Percentiles rank a stretch among this genome's conserved stretches.
Evolutionary conservation across 2,329 filamentous ascomycete genomes (phyloP).

Genomic region (Diaporthe batatas): DNA sequence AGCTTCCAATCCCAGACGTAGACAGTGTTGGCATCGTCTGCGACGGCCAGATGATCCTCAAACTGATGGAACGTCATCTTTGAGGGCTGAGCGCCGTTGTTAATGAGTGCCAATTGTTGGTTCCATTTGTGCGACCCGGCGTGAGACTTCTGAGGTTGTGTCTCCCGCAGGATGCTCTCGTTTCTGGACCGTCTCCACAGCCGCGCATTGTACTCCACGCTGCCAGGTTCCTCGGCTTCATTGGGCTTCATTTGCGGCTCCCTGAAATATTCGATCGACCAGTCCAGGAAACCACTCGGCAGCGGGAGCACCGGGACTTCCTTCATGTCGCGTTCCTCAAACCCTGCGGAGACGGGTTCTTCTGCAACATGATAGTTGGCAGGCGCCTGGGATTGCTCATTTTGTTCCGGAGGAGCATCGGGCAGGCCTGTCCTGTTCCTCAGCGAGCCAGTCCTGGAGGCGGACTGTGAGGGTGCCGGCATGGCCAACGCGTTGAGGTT

Average conservation of each 20-base stretch:
- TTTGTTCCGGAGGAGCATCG: slow-evolving; percentile 77
- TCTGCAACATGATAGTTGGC: slow-evolving; percentile 82
- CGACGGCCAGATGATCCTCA: slow-evolving; percentile 93
- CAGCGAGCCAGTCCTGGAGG: slow-evolving; percentile 53
- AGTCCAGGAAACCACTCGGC: slow-evolving; percentile 87
- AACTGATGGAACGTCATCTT: slow-evolving; percentile 99
- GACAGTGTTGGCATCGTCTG: slow-evolving; percentile 92
- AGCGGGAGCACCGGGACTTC: slow-evolving; percentile 78
- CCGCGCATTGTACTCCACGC: slow-evolving; percentile 94
- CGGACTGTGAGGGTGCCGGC: slow-evolving; percentile 51
- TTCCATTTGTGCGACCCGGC: slow-evolving; percentile 91
- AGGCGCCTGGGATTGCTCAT: slow-evolving; percentile 74
- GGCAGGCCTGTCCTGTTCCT: slow-evolving; percentile 55
- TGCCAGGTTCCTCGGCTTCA: slow-evolving; percentile 95
- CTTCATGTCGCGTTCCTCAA: slow-evolving; percentile 71
- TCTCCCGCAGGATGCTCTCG: slow-evolving; percentile 90
- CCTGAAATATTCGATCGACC: slow-evolving; percentile 97
- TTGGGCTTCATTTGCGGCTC: slow-evolving; percentile 98
- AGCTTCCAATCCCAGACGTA: slow-evolving; percentile 94
- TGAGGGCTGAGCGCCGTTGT: slow-evolving; percentile 88
- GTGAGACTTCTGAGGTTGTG: slow-evolving; percentile 91
- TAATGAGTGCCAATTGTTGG: slow-evolving; percentile 83
- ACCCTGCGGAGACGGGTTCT: slow-evolving; percentile 84
- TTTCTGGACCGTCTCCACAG: slow-evolving; percentile 94
- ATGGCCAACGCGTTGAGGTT: slow-evolving; percentile 48